A percentile compares a stretch with the other conserved stretches of the same genome.
Conservation (phyloP, 495 filamentous ascomycete genomes). For the Hyaloscypha bicolor region DNA sequence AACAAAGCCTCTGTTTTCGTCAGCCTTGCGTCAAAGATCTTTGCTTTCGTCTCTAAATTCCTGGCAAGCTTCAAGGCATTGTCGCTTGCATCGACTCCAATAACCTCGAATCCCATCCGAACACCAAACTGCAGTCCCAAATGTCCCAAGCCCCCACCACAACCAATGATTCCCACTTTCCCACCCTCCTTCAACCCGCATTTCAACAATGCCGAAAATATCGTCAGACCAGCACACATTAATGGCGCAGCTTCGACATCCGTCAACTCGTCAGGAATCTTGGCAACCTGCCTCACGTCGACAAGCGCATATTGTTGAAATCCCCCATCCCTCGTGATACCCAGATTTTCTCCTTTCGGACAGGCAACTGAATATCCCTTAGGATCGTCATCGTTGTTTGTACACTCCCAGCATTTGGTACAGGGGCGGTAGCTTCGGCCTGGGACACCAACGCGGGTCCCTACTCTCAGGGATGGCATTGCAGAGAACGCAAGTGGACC, state of each 20-base stretch:
- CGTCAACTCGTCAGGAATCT: slow-evolving; percentile 46
- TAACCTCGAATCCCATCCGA: slow-evolving; percentile 49
- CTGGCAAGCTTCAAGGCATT: slow-evolving; percentile 39
- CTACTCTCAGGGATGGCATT: slow-evolving; percentile 17
- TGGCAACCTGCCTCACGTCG: slow-evolving; percentile 44
- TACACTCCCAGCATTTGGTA: slow-evolving; percentile 49
- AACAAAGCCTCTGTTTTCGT: slow-evolving; percentile 4
- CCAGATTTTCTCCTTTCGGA: slow-evolving; percentile 43
- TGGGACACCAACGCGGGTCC: slow-evolving; percentile 51
- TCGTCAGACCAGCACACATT: slow-evolving; percentile 57
- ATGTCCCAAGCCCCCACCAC: slow-evolving; percentile 60
- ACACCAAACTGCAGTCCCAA: slow-evolving; percentile 54
- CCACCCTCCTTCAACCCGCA: slow-evolving; percentile 45
- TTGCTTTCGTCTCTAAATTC: slow-evolving; percentile 22
- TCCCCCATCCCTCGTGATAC: slow-evolving; percentile 46
- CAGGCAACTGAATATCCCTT: slow-evolving; percentile 48
- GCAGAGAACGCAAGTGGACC: neutral
- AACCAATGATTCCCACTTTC: slow-evolving; percentile 53
- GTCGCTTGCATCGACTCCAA: slow-evolving; percentile 56
- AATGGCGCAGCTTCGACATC: slow-evolving; percentile 56
- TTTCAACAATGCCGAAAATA: slow-evolving; percentile 35
- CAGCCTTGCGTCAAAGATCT: slow-evolving; percentile 36
- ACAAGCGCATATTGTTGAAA: slow-evolving; percentile 54
- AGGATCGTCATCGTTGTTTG: slow-evolving; percentile 40
- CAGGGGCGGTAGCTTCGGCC: slow-evolving; percentile 49